These are phyloP conservation scores for Eucalyptus dawsonii DNA, from an alignment of 345 rosid species.

Conservation along the genomic window DNA sequence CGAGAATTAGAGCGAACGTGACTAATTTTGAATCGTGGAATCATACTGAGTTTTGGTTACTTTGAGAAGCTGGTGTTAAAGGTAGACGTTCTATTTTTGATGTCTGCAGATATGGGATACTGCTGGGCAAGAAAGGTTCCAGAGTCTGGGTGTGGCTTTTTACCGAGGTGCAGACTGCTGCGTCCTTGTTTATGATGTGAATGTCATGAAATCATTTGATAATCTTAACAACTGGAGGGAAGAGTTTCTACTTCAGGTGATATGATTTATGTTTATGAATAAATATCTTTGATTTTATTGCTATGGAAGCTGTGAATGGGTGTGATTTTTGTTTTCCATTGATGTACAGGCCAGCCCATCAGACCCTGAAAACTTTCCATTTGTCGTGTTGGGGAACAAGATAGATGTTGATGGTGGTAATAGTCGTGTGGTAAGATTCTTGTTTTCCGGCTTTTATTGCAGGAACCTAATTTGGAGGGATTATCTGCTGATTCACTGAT, in stretches of 20 bases:
- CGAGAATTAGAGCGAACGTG: background rate
- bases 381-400: slow-evolving; percentile 80
- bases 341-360: slow-evolving; percentile 62
- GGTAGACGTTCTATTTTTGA: background rate
- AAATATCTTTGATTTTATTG: background rate
- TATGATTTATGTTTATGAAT: background rate
- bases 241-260: slow-evolving; percentile 26
- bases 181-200: slow-evolving; percentile 20
- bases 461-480: background rate
- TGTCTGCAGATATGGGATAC: slow-evolving; percentile 30
- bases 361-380: slow-evolving; percentile 78
- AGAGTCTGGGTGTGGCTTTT: slow-evolving; percentile 37
- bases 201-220: slow-evolving; percentile 31
- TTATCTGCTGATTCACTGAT: background rate
- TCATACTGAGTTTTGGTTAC: background rate
- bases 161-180: slow-evolving; percentile 38
- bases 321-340: background rate
- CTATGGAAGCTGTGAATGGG: background rate
- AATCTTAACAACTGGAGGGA: slow-evolving; percentile 33
- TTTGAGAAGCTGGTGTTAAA: background rate
- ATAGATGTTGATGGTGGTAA: slow-evolving; percentile 74
- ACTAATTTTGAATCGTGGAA: background rate
- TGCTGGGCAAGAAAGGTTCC: slow-evolving; percentile 34
- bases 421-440: slow-evolving; percentile 59
- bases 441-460: background rate